Evolutionary conservation across 495 filamentous ascomycete genomes (phyloP).

Genomic region (Amorphotheca resinae): DNA sequence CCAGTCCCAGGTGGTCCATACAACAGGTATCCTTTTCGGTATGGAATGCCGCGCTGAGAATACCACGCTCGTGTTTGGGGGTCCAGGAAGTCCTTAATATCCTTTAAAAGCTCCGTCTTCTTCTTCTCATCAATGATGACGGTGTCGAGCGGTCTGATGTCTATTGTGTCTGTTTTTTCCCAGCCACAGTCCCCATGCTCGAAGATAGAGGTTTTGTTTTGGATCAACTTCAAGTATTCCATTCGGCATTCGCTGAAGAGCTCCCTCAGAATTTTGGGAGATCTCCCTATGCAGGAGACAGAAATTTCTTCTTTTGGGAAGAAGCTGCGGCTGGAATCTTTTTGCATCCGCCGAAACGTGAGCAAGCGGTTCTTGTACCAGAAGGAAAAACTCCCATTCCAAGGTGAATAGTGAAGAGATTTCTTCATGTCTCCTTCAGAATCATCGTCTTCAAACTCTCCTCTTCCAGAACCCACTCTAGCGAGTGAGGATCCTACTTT

Average conservation of each 20-base stretch:
- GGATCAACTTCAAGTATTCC: constrained; percentile 41
- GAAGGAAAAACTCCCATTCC: constrained; percentile 49
- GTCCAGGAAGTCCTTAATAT: constrained; percentile 78
- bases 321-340: constrained; percentile 13
- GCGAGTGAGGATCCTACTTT: constrained; percentile 43
- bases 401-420: constrained; percentile 45
- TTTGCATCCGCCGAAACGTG: constrained; percentile 20
- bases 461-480: constrained; percentile 31
- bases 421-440: constrained; percentile 35
- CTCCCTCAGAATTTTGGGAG: constrained; percentile 48
- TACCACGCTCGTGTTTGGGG: constrained; percentile 67
- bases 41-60: constrained; percentile 53
- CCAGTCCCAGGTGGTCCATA: constrained; percentile 78
- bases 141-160: constrained; percentile 58
- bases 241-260: constrained; percentile 49
- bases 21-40: constrained; percentile 77
- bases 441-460: background rate
- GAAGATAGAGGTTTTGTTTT: constrained; percentile 51
- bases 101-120: constrained; percentile 60
- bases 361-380: constrained; percentile 43
- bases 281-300: constrained; percentile 52
- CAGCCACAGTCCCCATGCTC: constrained; percentile 36
- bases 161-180: constrained; percentile 20
- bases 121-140: constrained; percentile 65
- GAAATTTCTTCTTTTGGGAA: constrained; percentile 38